These are phyloP conservation scores for Sechiopsis laciniata DNA, from an alignment of 306 rosid species.

Conservation along the genomic window DNA sequence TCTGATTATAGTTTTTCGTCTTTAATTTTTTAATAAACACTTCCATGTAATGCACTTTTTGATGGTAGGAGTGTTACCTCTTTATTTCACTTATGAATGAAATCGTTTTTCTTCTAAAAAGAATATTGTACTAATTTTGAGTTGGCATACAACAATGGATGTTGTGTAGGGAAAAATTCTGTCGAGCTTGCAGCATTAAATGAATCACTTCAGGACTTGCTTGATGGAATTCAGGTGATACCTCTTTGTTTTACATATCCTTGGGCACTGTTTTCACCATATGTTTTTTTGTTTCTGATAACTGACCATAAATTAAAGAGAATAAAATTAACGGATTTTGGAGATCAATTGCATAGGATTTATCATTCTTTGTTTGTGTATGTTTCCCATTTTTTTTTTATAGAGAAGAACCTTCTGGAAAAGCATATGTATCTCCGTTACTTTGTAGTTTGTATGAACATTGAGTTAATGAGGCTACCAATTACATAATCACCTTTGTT, in stretches of 20 bases:
- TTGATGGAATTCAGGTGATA: slow-evolving; percentile 82
- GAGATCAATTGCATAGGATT: neutral
- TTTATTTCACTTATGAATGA: too few relatives aligned
- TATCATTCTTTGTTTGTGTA: neutral
- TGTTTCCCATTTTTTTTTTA: neutral
- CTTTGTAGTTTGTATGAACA: slow-evolving; percentile 1
- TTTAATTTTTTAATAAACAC: too few relatives aligned
- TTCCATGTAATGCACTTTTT: too few relatives aligned
- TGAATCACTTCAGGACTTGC: slow-evolving; percentile 83
- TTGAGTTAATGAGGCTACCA: neutral
- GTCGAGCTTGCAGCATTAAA: slow-evolving; percentile 72
- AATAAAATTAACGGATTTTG: neutral
- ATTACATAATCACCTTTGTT: neutral
- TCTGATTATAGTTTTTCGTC: too few relatives aligned
- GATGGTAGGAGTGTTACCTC: too few relatives aligned
- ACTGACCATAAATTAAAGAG: neutral
- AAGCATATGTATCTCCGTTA: neutral
- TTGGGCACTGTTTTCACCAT: neutral
- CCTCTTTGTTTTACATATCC: too few relatives aligned
- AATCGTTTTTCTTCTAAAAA: too few relatives aligned
- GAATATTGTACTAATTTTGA: neutral
- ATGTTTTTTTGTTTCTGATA: neutral
- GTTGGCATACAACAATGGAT: neutral
- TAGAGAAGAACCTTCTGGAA: neutral
- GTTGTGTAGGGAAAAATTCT: slow-evolving; percentile 44